These are phyloP conservation scores for Vickermania spadyakhi DNA, from an alignment of 208 protist species.

Conservation along the genomic window DNA sequence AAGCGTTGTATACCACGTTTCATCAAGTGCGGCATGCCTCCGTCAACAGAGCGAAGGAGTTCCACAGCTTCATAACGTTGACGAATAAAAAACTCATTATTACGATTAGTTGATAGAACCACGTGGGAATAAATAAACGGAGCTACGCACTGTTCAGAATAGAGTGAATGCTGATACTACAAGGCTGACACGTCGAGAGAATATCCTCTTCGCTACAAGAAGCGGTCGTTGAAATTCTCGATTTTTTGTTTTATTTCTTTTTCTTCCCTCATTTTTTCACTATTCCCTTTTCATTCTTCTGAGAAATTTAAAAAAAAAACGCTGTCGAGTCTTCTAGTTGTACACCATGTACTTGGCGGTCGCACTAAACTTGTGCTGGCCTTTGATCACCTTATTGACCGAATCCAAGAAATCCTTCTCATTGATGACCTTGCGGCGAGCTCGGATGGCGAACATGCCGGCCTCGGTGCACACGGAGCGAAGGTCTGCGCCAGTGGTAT, in stretches of 20 bases:
- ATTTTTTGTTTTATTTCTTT: constrained; percentile 12
- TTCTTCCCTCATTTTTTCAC: neutral
- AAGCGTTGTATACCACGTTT: too few species aligned
- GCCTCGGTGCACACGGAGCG: constrained; percentile 99
- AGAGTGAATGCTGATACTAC: too few species aligned
- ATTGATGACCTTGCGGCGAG: constrained; percentile 97
- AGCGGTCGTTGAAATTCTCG: too few species aligned
- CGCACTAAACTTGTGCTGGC: constrained; percentile 99
- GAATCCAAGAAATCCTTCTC: constrained; percentile 99
- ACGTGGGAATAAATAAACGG: too few species aligned
- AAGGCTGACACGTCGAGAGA: too few species aligned
- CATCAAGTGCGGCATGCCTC: constrained; percentile 19
- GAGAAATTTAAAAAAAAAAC: too few species aligned
- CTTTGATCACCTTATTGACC: constrained; percentile 99
- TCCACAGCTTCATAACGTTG: too few species aligned
- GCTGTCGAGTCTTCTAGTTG: too few species aligned
- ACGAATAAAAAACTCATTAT: too few species aligned
- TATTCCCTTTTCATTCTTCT: constrained; percentile 3
- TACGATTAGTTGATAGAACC: too few species aligned
- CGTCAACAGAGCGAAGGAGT: neutral
- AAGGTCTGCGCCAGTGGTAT: constrained; percentile 97
- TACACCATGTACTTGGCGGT: constrained; percentile 99
- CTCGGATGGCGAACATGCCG: constrained; percentile 99
- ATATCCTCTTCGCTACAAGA: too few species aligned
- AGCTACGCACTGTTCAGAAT: too few species aligned